Conservation (phyloP, 2,329 filamentous ascomycete genomes). For the Fusarium sp. region DNA sequence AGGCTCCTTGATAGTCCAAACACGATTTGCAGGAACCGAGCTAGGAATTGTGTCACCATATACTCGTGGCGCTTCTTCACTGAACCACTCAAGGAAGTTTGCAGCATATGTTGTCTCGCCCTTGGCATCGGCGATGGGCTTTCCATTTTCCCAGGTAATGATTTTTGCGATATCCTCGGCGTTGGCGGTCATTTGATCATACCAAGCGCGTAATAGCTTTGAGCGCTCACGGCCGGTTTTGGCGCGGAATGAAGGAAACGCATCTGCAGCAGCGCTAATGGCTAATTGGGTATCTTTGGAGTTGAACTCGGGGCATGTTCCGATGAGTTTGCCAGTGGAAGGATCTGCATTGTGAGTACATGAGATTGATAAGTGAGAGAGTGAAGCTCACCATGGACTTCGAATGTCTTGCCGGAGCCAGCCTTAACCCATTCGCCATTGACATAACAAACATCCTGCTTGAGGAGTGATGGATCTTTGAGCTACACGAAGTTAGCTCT, state of each 20-base stretch:
- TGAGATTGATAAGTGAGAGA: background rate
- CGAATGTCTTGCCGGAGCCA: constrained; percentile 89
- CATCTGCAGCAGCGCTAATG: constrained; percentile 83
- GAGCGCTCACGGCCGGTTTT: constrained; percentile 80
- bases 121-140: constrained; percentile 80
- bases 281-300: constrained; percentile 81
- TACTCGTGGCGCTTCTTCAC: constrained; percentile 78
- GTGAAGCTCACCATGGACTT: constrained; percentile 72
- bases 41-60: constrained; percentile 82
- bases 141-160: constrained; percentile 92
- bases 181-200: constrained; percentile 82
- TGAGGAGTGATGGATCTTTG: constrained; percentile 84
- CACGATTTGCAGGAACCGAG: constrained; percentile 76
- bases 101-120: constrained; percentile 80
- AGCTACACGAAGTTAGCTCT: constrained; percentile 61
- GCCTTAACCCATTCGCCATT: constrained; percentile 93
- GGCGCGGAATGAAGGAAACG: constrained; percentile 77
- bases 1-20: constrained; percentile 84
- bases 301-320: constrained; percentile 86
- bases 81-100: constrained; percentile 84
- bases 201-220: constrained; percentile 82
- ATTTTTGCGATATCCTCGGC: constrained; percentile 83
- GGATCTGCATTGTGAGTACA: constrained; percentile 69
- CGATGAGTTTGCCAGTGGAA: constrained; percentile 82
- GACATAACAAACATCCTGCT: constrained; percentile 83